Evolutionary conservation across 768 basidiomycete genomes (phyloP), one percentile per base, ranked within the genome.

Genomic region (Udeniomyces megalosporus): DNA sequence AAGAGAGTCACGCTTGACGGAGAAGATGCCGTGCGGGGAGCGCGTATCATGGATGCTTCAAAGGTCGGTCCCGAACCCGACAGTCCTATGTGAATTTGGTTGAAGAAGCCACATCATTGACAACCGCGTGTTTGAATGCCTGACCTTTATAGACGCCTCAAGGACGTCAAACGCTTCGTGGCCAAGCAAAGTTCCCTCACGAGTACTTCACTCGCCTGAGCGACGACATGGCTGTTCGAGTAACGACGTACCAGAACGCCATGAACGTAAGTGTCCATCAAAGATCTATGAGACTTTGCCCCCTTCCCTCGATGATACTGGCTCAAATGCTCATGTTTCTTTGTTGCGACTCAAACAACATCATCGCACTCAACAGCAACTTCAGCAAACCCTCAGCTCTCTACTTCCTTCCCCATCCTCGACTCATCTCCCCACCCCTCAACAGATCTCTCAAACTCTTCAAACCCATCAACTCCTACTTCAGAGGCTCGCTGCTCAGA

Each of bases 21-120:
- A 26, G 62, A 58, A 14, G 62, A 63, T n/a, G 62, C 62, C 7
- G 62, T 63, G 3, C 62, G 62, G 22, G 56, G 56, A n/a, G 62
- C 62, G 22, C 26, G 62, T n/a, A 63, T 63, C 38, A 52, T 63
- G 42, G 62, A 63, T 22, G 62, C 62, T 0, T 50, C 62, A 4
- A 58, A 58, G 59, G 59, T 60, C 12, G 24, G 26, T 52, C 31
- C 28, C 26, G 50, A 52, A 52, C 22, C 11, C 17, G 50, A 17
- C n/a, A 15, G 24, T 5, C 28, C 28, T 12, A 52, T 15, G n/a
- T 52, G 7, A 26, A 52, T n/a, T 17, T 20, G 26, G n/a, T 52
- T 26, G 24, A 28, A n/a, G n/a, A n/a, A n/a, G n/a, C n/a, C n/a
- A n/a, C n/a, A n/a, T n/a, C n/a, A n/a, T n/a, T n/a, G n/a, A n/a